Conservation (phyloP, 2,329 filamentous ascomycete genomes). For the Penicillium italicum region DNA sequence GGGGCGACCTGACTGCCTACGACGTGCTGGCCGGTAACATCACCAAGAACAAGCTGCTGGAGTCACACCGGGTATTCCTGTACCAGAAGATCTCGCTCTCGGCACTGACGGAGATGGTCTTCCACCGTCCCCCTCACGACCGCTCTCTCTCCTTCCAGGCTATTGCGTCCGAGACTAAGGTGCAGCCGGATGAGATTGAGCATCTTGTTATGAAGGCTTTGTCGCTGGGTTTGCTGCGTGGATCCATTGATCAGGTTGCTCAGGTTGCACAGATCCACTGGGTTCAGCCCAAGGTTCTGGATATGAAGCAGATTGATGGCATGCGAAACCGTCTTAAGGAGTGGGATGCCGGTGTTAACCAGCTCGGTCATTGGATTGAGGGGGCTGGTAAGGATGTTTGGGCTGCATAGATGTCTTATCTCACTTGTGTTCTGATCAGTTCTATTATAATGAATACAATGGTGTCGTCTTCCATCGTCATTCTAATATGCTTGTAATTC, state of each 20-base stretch:
- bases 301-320: conserved; percentile 89
- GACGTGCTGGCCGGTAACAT: conserved; percentile 79
- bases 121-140: conserved; percentile 92
- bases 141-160: conserved; percentile 87
- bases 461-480: conserved; percentile 3
- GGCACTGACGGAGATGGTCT: conserved; percentile 91
- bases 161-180: conserved; percentile 89
- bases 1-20: conserved; percentile 84
- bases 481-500: not conserved
- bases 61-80: conserved; percentile 75
- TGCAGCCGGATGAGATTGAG: conserved; percentile 87
- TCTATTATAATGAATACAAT: conserved; percentile 25
- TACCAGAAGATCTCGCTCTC: conserved; percentile 98
- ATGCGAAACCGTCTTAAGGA: conserved; percentile 86
- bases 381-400: conserved; percentile 90
- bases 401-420: conserved; percentile 61
- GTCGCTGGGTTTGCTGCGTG: conserved; percentile 81
- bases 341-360: conserved; percentile 95
- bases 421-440: conserved; percentile 7
- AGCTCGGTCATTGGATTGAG: conserved; percentile 96
- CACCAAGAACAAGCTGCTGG: conserved; percentile 71
- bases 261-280: conserved; percentile 93
- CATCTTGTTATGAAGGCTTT: conserved; percentile 99
- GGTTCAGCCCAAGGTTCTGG: conserved; percentile 97
- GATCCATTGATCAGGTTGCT: conserved; percentile 94